phyloP scores from a whole-genome alignment of 805 yeast species.

The Candida hungchunana region DNA sequence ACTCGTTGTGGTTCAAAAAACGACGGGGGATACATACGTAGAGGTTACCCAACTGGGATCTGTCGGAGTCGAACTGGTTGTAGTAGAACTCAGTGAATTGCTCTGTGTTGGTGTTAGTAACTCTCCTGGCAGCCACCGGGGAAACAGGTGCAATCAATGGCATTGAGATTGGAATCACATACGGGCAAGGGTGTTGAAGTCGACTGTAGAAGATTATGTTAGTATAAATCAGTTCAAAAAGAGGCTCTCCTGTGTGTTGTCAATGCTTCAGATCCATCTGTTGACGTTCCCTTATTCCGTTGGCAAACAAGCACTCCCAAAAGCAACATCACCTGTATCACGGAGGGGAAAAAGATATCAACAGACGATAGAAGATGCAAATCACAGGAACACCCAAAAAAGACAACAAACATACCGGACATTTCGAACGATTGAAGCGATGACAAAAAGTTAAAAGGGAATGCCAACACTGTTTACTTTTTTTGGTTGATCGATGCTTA shows the following conservation, averaged over 20 bases:
- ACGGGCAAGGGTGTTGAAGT: slow-evolving; percentile 45
- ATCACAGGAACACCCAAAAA: background rate
- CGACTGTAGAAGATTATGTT: slow-evolving; percentile 29
- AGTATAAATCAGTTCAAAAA: slow-evolving; percentile 2
- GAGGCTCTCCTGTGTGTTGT: background rate
- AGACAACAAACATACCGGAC: slow-evolving; percentile 17
- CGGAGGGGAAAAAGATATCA: background rate
- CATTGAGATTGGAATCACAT: slow-evolving; percentile 11
- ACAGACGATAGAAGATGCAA: background rate
- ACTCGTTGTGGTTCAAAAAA: background rate
- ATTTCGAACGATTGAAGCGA: slow-evolving; percentile 2
- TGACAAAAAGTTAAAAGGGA: background rate
- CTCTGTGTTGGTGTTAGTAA: slow-evolving; percentile 30
- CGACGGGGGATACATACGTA: slow-evolving; percentile 44
- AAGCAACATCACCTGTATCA: too few species aligned
- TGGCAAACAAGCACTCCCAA: too few species aligned
- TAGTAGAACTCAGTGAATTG: slow-evolving; percentile 94
- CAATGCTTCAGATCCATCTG: too few species aligned
- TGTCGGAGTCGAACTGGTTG: slow-evolving; percentile 90
- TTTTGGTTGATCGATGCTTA: background rate
- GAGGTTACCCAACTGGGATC: slow-evolving; percentile 86
- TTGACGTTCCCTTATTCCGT: too few species aligned
- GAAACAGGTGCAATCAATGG: too few species aligned
- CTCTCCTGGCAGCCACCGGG: too few species aligned
- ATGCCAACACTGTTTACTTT: slow-evolving; percentile 5